These are phyloP conservation scores for Xerocomus brunneocitrinus DNA, from an alignment of 768 basidiomycete genomes.

Conservation along the genomic window DNA sequence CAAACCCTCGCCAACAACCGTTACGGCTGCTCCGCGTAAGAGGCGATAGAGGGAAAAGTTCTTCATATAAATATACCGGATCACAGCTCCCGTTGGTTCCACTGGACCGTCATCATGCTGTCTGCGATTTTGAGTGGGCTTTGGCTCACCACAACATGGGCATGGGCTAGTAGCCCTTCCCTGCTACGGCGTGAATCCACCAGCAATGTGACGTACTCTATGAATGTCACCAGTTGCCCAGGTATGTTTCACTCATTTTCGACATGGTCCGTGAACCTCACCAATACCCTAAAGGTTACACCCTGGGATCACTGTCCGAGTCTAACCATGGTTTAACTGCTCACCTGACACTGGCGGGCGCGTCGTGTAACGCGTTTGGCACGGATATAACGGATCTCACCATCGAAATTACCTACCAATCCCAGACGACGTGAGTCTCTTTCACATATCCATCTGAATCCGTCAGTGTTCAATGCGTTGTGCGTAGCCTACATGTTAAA, in stretches of 20 bases:
- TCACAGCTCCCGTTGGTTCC: background rate
- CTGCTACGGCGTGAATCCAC: slow-evolving; percentile 4
- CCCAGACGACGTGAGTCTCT: slow-evolving; percentile 39
- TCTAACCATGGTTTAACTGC: slow-evolving; percentile 50
- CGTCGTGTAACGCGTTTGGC: slow-evolving; percentile 63
- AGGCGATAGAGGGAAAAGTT: background rate
- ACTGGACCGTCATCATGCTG: slow-evolving; percentile 4
- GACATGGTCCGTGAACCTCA: background rate
- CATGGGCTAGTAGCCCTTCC: slow-evolving; percentile 1
- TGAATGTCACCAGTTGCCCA: slow-evolving; percentile 31
- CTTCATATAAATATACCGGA: background rate
- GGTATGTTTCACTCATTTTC: slow-evolving; percentile 12
- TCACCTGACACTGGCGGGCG: slow-evolving; percentile 48
- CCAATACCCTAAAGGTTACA: slow-evolving; percentile 44
- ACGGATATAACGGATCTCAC: slow-evolving; percentile 53
- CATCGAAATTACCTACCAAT: slow-evolving; percentile 66
- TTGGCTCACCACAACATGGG: slow-evolving; percentile 2
- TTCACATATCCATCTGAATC: background rate
- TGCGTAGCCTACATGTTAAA: slow-evolving; percentile 57
- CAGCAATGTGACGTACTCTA: slow-evolving; percentile 13
- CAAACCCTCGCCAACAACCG: background rate
- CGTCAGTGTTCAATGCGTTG: background rate
- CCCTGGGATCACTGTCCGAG: slow-evolving; percentile 40
- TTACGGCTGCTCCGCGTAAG: background rate
- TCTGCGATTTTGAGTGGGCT: slow-evolving; percentile 8